phyloP scores from a whole-genome alignment of 108 stramenopile species.

The Phaeodactylum tricornutum region DNA sequence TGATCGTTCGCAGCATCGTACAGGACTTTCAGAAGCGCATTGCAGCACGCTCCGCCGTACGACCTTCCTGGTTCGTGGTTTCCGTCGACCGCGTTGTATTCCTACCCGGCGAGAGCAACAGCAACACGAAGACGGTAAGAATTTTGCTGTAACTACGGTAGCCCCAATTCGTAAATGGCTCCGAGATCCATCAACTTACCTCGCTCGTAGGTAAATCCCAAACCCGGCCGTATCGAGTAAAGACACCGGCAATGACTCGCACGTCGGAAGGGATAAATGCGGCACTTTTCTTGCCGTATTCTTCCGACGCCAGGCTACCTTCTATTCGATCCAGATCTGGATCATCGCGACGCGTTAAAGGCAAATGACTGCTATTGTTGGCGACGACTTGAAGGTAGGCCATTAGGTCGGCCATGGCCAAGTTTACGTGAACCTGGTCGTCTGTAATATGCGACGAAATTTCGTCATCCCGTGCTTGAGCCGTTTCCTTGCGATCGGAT shows the following conservation, averaged over 20 bases:
- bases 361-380: slow-evolving; percentile 68
- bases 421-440: slow-evolving; percentile 48
- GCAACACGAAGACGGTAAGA: no score
- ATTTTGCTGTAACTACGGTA: no score
- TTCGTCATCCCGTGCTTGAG: neutral
- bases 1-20: slow-evolving; percentile 74
- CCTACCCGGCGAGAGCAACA: no score
- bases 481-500: neutral
- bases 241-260: slow-evolving; percentile 63
- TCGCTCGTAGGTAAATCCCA: slow-evolving; percentile 78
- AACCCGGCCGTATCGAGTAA: slow-evolving; percentile 56
- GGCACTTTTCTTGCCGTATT: slow-evolving; percentile 67
- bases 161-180: no score
- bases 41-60: slow-evolving; percentile 71
- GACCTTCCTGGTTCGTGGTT: slow-evolving; percentile 63
- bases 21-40: slow-evolving; percentile 76
- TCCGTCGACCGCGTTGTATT: slow-evolving; percentile 46
- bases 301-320: slow-evolving; percentile 49
- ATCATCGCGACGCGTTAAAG: slow-evolving; percentile 75
- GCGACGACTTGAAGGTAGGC: slow-evolving; percentile 81
- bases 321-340: slow-evolving; percentile 61
- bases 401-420: slow-evolving; percentile 81
- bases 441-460: slow-evolving; percentile 20
- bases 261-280: slow-evolving; percentile 80
- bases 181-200: slow-evolving; percentile 32